A percentile compares a stretch with the other conserved stretches of the same genome.
These are phyloP conservation scores for Cyamopsis tetragonoloba DNA, from an alignment of 306 rosid species.

Conservation along the genomic window DNA sequence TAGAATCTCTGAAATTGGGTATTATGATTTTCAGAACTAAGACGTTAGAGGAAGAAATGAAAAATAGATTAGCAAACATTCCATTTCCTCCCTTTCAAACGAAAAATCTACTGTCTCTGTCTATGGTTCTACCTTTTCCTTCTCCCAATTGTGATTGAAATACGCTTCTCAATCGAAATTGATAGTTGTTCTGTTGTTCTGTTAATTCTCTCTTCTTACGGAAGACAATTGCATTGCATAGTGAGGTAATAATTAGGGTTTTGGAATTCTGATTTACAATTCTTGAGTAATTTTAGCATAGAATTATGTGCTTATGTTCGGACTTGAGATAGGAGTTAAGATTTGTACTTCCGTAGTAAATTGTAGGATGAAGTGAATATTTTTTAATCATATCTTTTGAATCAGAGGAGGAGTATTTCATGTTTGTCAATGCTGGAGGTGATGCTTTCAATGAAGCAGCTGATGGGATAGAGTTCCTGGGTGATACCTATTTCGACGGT, in stretches of 20 bases:
- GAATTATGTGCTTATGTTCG: neutral
- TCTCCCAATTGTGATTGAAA: neutral
- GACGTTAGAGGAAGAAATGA: neutral
- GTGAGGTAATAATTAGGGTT: constrained; percentile 11
- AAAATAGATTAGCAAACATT: neutral
- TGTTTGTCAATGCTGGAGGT: constrained; percentile 83
- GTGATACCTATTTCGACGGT: constrained; percentile 61
- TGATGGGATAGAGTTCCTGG: constrained; percentile 43
- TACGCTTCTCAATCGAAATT: neutral
- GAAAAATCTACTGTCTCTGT: neutral
- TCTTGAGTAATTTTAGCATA: too few relatives aligned
- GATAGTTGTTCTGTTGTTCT: neutral
- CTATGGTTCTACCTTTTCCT: neutral
- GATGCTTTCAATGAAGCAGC: constrained; percentile 51
- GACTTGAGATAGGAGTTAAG: neutral
- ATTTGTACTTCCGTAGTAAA: neutral
- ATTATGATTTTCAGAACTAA: neutral
- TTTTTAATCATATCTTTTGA: constrained; percentile 16
- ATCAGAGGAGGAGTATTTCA: constrained; percentile 61
- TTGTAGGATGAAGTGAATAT: constrained; percentile 17
- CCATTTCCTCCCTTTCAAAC: neutral
- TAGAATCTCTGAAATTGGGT: constrained; percentile 11
- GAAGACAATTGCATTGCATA: neutral
- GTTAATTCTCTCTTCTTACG: neutral
- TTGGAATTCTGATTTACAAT: constrained; percentile 4